These are phyloP conservation scores for Kodamaea sp. DNA, from an alignment of 1,139 yeast species.

Conservation along the genomic window DNA sequence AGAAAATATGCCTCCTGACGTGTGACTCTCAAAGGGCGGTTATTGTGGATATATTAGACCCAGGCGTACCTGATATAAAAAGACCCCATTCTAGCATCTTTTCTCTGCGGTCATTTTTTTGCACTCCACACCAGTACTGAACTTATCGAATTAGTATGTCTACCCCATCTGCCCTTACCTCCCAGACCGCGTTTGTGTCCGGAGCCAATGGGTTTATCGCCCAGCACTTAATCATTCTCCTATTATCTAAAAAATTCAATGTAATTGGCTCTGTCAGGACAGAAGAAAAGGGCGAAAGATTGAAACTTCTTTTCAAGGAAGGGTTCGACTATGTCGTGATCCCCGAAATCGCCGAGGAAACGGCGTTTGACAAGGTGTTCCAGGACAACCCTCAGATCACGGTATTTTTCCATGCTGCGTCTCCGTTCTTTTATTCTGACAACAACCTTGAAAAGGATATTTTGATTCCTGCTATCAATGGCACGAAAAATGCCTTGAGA, in stretches of 20 bases:
- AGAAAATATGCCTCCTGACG: no score
- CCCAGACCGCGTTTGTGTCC: conserved; percentile 36
- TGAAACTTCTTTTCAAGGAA: conserved; percentile 21
- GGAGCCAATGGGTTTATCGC: conserved; percentile 47
- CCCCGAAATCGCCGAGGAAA: conserved; percentile 25
- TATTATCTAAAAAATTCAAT: conserved; percentile 26
- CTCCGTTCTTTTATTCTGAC: conserved; percentile 10
- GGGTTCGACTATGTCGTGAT: conserved; percentile 30
- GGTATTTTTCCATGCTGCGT: conserved; percentile 16
- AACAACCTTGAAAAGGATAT: conserved; percentile 11
- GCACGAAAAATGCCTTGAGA: conserved; percentile 25
- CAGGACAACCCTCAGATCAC: conserved; percentile 29
- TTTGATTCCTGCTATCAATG: conserved; percentile 19
- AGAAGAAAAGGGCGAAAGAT: conserved; percentile 29
- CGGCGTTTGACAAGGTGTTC: conserved; percentile 33
- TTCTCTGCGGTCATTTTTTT: no score
- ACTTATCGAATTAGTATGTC: no score
- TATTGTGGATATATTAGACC: no score
- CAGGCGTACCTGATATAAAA: no score
- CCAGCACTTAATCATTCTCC: conserved; percentile 21
- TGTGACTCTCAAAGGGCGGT: no score
- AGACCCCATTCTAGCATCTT: no score
- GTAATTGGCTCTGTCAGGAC: conserved; percentile 42
- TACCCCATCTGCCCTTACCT: no score
- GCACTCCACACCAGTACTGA: no score